Percentiles rank a stretch among this genome's conserved stretches.
phyloP scores from a whole-genome alignment of 225 moss, liverwort and hornwort species.

The Thuidium tamariscinum region DNA sequence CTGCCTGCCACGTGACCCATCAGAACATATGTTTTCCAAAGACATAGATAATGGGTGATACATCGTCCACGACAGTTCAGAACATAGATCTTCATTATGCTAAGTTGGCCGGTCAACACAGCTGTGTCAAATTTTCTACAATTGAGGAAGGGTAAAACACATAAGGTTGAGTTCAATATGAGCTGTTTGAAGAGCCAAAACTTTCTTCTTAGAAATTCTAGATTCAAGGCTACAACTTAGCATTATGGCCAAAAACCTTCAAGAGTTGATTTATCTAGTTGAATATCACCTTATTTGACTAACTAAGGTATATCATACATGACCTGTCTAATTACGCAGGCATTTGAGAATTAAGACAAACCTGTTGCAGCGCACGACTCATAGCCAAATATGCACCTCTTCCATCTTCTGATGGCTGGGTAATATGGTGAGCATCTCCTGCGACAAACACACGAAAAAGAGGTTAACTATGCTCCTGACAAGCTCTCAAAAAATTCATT shows the following conservation, averaged over 20 bases:
- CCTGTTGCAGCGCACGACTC: constrained; percentile 87
- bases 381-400: constrained; percentile 92
- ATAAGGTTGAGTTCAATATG: not conserved
- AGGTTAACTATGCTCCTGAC: not conserved
- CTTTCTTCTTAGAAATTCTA: not conserved
- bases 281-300: not conserved
- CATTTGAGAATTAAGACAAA: constrained; percentile 15
- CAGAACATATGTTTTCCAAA: not conserved
- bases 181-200: not conserved
- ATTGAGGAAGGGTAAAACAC: not conserved
- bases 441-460: not conserved
- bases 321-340: not conserved
- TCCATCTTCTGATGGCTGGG: constrained; percentile 89
- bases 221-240: not conserved
- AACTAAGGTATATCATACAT: not conserved
- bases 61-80: not conserved
- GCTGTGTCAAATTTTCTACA: not conserved
- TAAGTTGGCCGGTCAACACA: not conserved
- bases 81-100: not conserved
- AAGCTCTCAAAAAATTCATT: not conserved
- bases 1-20: constrained; percentile 55
- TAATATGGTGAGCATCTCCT: constrained; percentile 98
- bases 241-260: not conserved
- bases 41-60: not conserved
- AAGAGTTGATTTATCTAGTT: not conserved